These are phyloP conservation scores for Aureobasidium subglaciale DNA, from an alignment of 2,329 filamentous ascomycete genomes.

Conservation along the genomic window DNA sequence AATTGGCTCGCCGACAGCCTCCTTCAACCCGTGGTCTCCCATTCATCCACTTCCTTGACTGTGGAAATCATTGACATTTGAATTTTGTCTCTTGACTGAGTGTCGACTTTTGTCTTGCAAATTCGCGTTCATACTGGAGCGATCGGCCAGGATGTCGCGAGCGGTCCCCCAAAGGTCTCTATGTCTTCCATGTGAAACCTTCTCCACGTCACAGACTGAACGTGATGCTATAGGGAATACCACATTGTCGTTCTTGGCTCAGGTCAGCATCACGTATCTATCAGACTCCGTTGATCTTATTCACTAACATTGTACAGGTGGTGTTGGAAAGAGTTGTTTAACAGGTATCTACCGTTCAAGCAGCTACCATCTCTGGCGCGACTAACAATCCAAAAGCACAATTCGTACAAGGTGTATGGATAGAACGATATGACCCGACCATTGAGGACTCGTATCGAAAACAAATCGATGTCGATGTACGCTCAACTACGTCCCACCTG, in stretches of 20 bases:
- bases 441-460: slow-evolving; percentile 58
- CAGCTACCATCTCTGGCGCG: not conserved
- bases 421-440: slow-evolving; percentile 63
- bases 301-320: slow-evolving; percentile 48
- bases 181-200: not conserved
- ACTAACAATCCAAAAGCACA: slow-evolving; percentile 53
- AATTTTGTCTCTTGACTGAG: not conserved
- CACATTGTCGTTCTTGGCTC: slow-evolving; percentile 76
- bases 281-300: not conserved
- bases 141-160: slow-evolving; percentile 25
- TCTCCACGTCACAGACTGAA: not conserved
- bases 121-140: not conserved
- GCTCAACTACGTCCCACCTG: slow-evolving; percentile 31
- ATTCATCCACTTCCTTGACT: not conserved
- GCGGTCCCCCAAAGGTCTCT: slow-evolving; percentile 23
- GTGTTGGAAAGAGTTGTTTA: slow-evolving; percentile 86
- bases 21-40: not conserved
- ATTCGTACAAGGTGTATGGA: slow-evolving; percentile 92
- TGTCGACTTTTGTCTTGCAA: not conserved
- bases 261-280: slow-evolving; percentile 46
- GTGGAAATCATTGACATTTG: not conserved
- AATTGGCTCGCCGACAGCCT: not conserved
- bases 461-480: slow-evolving; percentile 69
- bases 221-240: slow-evolving; percentile 52
- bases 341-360: slow-evolving; percentile 55